Base-by-base conservation (phyloP, 2,329 filamentous ascomycete genomes). In the Penicillium sp. region DNA sequence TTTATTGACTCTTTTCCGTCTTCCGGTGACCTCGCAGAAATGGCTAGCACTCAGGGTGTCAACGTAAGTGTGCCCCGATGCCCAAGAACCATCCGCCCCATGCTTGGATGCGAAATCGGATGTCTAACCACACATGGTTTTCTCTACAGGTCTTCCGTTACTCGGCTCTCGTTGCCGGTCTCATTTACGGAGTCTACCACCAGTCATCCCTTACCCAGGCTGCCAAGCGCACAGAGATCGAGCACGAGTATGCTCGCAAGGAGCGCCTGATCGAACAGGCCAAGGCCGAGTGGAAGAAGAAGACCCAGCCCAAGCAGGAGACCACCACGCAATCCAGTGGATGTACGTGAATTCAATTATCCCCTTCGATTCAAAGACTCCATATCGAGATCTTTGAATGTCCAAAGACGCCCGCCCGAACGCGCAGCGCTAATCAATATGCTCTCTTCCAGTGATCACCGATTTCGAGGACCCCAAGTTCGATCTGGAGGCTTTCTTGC, bases 101-200 rank as follows among this genome's bases (percentile, higher is more conserved):
- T 65, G 10, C 40, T 6, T 42, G 14, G 16, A 54, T 30, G 56
- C 57, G 66, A 65, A 62, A 62, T 64, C 55, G 57, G 52, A 61
- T 65, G 58, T 65, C 52, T 70, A 38, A 69, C 64, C 52, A 60
- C 55, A 51, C 57, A 54, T 57, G 59, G 26, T 52, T 37, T 70
- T 62, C 37, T 65, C 38, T 72, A 55, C 80, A 99, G 95, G 94
- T 99, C 80, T 87, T 98, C 80, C 93, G 95, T 82, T 99, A 94
- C 86, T 94, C 93, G 76, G 93, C 93, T 77, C 91, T 99, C 70
- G 91, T 89, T 75, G 84, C 92, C 75, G 95, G 95, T 78, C 83
- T 98, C 77, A 89, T 97, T 82, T 99, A 99, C 84, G 95, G 95
- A 79, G 88, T 97, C 84, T 91, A 89, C 81, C 94, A 97, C 84